Evolutionary conservation across 768 basidiomycete genomes (phyloP), one percentile per base, ranked within the genome.

Genomic region (Lentinus tigrinus): DNA sequence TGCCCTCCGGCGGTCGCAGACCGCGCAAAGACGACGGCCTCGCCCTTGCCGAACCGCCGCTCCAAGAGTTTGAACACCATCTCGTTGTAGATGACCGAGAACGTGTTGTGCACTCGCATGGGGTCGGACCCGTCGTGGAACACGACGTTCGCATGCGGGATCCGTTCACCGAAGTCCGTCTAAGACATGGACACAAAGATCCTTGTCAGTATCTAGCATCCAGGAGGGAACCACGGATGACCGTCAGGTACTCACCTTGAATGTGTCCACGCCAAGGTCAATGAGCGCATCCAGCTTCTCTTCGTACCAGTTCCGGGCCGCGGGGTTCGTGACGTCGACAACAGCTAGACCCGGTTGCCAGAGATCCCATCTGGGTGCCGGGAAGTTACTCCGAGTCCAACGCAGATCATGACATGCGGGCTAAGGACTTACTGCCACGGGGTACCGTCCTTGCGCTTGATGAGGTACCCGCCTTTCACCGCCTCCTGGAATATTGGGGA

Each of bases 81-180:
- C 61, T 85, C 78, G 69, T 91, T 91, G 74, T 89, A 90, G 1
- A 83, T 69, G 9, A 84, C 80, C 4, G 88, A 75, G 69, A 86
- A 90, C n/a, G 77, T 75, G 66, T 90, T 91, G 75, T 91, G 88
- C 75, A 86, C 81, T 56, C 81, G 77, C 73, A 80, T 79, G 0
- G 88, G 84, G 67, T 89, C 85, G 10, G 84, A 84, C 9, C 85
- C 85, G 62, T 89, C 83, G 66, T 85, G 76, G 75, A 80, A 90
- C 17, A 74, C 74, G 53, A 89, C 80, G 23, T 77, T 75, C 1
- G 82, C 72, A 66, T 89, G 87, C 1, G 88, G 88, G 50, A 90
- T 89, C 11, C 88, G 81, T 69, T 91, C 89, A 27, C 83, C 89
- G 66, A 91, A 91, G 66, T 91, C 88, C 7, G 87, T 91, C 84